These are phyloP conservation scores for Pisolithus microcarpus DNA, from an alignment of 768 basidiomycete genomes.

Conservation along the genomic window DNA sequence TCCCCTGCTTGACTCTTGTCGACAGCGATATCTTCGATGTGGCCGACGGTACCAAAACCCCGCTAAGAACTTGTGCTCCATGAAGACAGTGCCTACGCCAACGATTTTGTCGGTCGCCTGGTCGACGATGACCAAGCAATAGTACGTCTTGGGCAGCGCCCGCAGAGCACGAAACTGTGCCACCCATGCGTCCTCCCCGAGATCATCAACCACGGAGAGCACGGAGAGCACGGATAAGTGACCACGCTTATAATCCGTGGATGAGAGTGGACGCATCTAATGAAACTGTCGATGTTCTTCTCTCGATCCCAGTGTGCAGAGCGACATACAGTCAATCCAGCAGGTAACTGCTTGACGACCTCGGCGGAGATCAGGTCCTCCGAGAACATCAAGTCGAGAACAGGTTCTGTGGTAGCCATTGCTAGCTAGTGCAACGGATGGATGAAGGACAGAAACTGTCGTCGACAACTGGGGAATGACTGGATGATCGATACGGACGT, in stretches of 20 bases:
- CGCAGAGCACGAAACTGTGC: conserved; percentile 61
- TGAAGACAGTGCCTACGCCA: conserved; percentile 73
- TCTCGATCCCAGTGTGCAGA: neutral
- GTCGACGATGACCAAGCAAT: conserved; percentile 76
- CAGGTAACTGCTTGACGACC: conserved; percentile 51
- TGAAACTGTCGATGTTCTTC: neutral
- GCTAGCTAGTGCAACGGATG: neutral
- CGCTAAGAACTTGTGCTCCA: conserved; percentile 96
- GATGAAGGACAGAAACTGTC: too few relatives aligned
- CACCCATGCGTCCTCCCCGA: conserved; percentile 60
- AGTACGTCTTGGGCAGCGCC: conserved; percentile 61
- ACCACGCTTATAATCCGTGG: conserved; percentile 72
- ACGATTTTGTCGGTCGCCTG: conserved; percentile 71
- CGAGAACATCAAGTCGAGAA: conserved; percentile 71
- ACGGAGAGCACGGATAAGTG: conserved; percentile 78
- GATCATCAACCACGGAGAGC: conserved; percentile 63
- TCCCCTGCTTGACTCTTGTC: conserved; percentile 82
- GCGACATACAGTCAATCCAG: conserved; percentile 29
- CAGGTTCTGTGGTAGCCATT: conserved; percentile 38
- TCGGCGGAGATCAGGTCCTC: conserved; percentile 57
- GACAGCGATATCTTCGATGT: conserved; percentile 98
- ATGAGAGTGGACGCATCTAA: conserved; percentile 86
- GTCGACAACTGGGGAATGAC: too few relatives aligned
- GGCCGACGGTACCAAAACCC: conserved; percentile 79
- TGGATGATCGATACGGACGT: too few relatives aligned